These are phyloP conservation scores for Halophytophthora batemanensis DNA, from an alignment of 352 stramenopile species.

Conservation along the genomic window DNA sequence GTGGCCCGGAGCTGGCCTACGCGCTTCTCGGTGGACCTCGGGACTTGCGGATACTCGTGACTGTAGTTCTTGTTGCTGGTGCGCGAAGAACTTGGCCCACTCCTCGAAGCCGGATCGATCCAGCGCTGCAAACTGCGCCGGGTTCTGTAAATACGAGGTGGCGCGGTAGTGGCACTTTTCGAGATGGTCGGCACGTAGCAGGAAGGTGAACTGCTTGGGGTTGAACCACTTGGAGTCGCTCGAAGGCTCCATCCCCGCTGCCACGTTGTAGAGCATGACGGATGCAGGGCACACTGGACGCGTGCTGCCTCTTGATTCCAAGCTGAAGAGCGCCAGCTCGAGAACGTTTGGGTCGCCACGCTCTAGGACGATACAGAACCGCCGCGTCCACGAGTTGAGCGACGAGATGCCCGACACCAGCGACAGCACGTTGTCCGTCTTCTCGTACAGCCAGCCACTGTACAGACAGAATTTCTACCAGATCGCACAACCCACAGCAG, in stretches of 20 bases:
- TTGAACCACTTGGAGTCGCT: conserved; percentile 74
- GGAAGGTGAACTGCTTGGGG: conserved; percentile 59
- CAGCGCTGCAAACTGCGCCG: conserved; percentile 57
- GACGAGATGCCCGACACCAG: conserved; percentile 54
- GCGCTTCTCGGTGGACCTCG: conserved; percentile 7
- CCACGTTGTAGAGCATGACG: conserved; percentile 62
- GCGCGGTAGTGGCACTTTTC: conserved; percentile 34
- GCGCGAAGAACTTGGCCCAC: conserved; percentile 59
- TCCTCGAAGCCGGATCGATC: conserved; percentile 40
- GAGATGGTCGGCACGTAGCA: conserved; percentile 33
- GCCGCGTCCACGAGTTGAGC: conserved; percentile 59
- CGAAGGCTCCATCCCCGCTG: conserved; percentile 34
- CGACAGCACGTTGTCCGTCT: conserved; percentile 62
- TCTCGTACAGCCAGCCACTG: conserved; percentile 61
- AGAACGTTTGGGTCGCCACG: conserved; percentile 53
- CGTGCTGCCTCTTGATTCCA: conserved; percentile 33
- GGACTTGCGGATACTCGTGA: not conserved
- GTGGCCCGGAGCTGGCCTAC: not conserved
- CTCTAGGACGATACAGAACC: conserved; percentile 70
- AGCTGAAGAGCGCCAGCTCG: conserved; percentile 71
- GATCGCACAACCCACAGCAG: conserved; percentile 1
- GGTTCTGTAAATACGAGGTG: conserved; percentile 28
- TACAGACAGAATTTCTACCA: conserved; percentile 51
- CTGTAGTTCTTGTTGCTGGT: conserved; percentile 44
- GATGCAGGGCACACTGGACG: conserved; percentile 52